phyloP scores from a whole-genome alignment of 768 basidiomycete genomes.

The Tubosaeta sp. region DNA sequence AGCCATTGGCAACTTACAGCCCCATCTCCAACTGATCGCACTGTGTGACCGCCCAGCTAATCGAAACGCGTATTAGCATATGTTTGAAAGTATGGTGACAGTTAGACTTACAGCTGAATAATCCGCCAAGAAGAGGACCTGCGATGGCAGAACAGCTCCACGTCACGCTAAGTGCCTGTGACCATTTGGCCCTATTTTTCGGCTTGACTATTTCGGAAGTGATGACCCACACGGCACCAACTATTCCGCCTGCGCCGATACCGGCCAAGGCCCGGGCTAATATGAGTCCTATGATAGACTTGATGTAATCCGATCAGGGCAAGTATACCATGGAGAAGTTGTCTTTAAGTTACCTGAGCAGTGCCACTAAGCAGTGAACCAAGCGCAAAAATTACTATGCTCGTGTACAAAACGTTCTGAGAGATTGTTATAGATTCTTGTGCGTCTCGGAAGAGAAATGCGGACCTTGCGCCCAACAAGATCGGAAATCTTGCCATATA shows the following conservation, averaged over 20 bases:
- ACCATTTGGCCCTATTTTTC: constrained; percentile 72
- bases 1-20: constrained; percentile 51
- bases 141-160: constrained; percentile 86
- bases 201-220: constrained; percentile 80
- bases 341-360: constrained; percentile 49
- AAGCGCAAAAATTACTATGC: constrained; percentile 69
- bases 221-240: constrained; percentile 81
- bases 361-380: constrained; percentile 79
- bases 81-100: constrained; percentile 7
- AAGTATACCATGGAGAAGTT: constrained; percentile 13
- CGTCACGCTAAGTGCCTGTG: constrained; percentile 77
- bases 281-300: constrained; percentile 58
- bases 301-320: constrained; percentile 16
- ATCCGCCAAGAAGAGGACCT: constrained; percentile 77
- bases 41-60: constrained; percentile 25
- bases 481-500: constrained; percentile 79
- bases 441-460: constrained; percentile 4
- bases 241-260: constrained; percentile 84
- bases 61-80: constrained; percentile 19
- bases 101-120: constrained; percentile 63
- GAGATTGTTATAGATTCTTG: constrained; percentile 2
- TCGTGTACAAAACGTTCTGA: constrained; percentile 65
- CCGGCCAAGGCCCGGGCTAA: constrained; percentile 63
- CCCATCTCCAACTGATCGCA: constrained; percentile 73
- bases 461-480: constrained; percentile 74